These are phyloP conservation scores for Trichoderma brevicompactum DNA, from an alignment of 2,329 filamentous ascomycete genomes.

Conservation along the genomic window DNA sequence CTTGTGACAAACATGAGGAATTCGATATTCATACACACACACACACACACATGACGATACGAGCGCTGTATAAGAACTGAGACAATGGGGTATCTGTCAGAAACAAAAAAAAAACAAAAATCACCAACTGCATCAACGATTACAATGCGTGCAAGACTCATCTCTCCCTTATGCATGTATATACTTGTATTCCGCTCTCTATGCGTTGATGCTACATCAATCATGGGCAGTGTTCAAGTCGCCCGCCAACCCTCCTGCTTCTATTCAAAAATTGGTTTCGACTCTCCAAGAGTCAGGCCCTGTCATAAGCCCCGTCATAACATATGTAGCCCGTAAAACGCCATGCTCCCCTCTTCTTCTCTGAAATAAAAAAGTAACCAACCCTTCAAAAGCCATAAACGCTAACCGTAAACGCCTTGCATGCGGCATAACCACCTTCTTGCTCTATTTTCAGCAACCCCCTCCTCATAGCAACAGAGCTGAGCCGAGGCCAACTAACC, in stretches of 20 bases:
- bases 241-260: background rate
- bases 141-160: background rate
- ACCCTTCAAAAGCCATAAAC: conserved; percentile 10
- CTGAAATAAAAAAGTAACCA: background rate
- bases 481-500: conserved; percentile 13
- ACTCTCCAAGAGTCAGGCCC: background rate
- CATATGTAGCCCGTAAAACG: conserved; percentile 18
- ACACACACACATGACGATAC: background rate
- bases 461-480: conserved; percentile 15
- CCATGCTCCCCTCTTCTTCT: conserved; percentile 9
- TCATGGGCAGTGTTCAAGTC: background rate
- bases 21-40: background rate
- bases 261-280: conserved; percentile 10
- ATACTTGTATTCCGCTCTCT: conserved; percentile 5
- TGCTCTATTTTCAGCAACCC: background rate
- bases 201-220: background rate
- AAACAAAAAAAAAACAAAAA: background rate
- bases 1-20: background rate
- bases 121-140: background rate
- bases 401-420: conserved; percentile 23
- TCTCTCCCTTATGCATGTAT: background rate
- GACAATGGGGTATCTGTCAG: background rate
- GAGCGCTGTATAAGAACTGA: background rate
- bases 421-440: conserved; percentile 1
- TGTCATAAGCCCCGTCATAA: conserved; percentile 5